A percentile compares a stretch with the other conserved stretches of the same genome.
Conservation (phyloP, 768 basidiomycete genomes). For the Cubamyces sp. region DNA sequence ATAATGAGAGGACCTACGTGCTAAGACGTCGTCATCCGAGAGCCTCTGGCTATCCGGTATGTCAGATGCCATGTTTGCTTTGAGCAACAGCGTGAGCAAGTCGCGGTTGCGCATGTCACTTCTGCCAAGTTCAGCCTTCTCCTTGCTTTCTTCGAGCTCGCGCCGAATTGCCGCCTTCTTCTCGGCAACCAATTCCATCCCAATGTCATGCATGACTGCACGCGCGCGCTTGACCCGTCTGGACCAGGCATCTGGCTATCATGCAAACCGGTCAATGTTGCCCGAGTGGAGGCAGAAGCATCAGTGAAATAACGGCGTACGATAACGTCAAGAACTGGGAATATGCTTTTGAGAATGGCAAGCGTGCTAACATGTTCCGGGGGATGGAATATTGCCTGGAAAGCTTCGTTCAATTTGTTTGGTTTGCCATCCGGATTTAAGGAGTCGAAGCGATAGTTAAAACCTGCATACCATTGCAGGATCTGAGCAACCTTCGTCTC, state of each 20-base stretch:
- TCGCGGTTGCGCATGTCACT: conserved; percentile 28
- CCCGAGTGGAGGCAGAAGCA: no score
- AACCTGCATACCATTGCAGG: conserved; percentile 28
- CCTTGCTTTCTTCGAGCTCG: background rate
- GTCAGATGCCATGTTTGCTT: conserved; percentile 67
- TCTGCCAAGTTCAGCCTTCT: background rate
- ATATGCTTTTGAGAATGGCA: conserved; percentile 14
- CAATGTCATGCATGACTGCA: conserved; percentile 32
- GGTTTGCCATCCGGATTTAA: conserved; percentile 31
- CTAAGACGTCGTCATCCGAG: conserved; percentile 64
- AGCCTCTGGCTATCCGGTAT: conserved; percentile 55
- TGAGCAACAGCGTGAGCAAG: conserved; percentile 45
- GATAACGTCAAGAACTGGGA: conserved; percentile 32
- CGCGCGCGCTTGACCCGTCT: conserved; percentile 17
- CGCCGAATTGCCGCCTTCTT: conserved; percentile 35
- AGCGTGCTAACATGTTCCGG: background rate
- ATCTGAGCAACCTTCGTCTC: background rate
- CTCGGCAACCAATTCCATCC: conserved; percentile 33
- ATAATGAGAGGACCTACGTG: conserved; percentile 54
- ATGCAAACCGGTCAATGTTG: background rate
- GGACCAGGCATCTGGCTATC: conserved; percentile 12
- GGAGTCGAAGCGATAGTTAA: conserved; percentile 40
- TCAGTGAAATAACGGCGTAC: conserved; percentile 2
- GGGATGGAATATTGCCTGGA: conserved; percentile 30
- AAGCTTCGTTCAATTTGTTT: conserved; percentile 39